Conservation (phyloP, 805 yeast species). For the Tanozyma kutaoensis region DNA sequence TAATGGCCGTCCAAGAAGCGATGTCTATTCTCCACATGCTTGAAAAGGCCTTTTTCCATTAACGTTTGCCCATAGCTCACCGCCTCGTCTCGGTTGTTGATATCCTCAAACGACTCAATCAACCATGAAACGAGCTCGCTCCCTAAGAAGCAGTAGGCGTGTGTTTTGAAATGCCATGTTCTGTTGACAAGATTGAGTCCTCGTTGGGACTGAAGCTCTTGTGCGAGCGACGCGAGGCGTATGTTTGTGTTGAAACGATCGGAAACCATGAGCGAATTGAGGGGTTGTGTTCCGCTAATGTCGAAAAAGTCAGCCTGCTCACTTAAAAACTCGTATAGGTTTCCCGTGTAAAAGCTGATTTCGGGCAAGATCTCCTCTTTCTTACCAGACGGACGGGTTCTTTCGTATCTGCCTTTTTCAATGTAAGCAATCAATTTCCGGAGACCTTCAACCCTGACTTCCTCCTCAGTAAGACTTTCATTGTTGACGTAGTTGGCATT, state of each 20-base stretch:
- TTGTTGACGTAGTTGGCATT: conserved; percentile 32
- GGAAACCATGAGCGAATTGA: conserved; percentile 15
- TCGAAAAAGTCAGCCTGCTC: conserved; percentile 31
- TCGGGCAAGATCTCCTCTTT: conserved; percentile 52
- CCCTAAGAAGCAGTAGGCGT: conserved; percentile 71
- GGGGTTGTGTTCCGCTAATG: conserved; percentile 19
- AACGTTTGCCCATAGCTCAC: conserved; percentile 63
- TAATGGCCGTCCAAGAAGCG: conserved; percentile 87
- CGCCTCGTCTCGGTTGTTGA: conserved; percentile 75
- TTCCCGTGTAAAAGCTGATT: conserved; percentile 79
- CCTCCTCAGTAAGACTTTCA: conserved; percentile 69
- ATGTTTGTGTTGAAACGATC: conserved; percentile 36
- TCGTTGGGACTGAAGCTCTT: conserved; percentile 54
- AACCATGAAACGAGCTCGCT: conserved; percentile 81
- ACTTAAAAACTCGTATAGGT: conserved; percentile 49
- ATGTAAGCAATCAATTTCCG: conserved; percentile 51
- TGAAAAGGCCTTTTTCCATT: conserved; percentile 59
- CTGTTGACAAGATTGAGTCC: conserved; percentile 59
- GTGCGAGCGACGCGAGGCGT: conserved; percentile 39
- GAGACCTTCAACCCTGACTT: conserved; percentile 84
- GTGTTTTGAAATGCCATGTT: conserved; percentile 82
- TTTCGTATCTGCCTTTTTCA: conserved; percentile 35
- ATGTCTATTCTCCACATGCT: conserved; percentile 77
- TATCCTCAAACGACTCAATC: conserved; percentile 63
- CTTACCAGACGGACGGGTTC: conserved; percentile 4